phyloP scores from a whole-genome alignment of 2,329 filamentous ascomycete genomes.

The Emmonsiellopsis sp. region DNA sequence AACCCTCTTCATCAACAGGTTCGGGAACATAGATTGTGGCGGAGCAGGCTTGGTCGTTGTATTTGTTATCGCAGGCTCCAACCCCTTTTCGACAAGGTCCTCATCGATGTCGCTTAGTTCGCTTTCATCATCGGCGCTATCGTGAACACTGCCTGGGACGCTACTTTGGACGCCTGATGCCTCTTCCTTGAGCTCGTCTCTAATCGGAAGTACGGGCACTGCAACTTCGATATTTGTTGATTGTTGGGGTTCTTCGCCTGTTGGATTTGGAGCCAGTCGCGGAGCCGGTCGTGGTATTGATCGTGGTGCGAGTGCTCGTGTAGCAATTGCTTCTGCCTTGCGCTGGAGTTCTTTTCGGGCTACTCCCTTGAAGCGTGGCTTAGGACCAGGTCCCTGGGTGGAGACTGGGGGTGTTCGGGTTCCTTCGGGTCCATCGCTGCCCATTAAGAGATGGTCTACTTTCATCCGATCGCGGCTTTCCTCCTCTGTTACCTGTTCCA shows the following conservation, averaged over 20 bases:
- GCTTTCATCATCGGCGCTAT: slow-evolving; percentile 60
- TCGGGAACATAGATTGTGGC: slow-evolving; percentile 6
- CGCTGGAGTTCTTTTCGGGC: slow-evolving; percentile 50
- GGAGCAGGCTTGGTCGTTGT: neutral
- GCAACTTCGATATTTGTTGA: slow-evolving; percentile 1
- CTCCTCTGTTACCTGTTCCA: slow-evolving; percentile 33
- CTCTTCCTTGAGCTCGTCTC: slow-evolving; percentile 38
- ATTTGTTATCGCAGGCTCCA: neutral
- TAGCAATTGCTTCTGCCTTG: slow-evolving; percentile 48
- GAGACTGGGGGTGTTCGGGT: slow-evolving; percentile 6
- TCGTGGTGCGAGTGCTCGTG: slow-evolving; percentile 20
- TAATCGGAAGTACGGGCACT: slow-evolving; percentile 24
- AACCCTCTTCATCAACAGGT: slow-evolving; percentile 6
- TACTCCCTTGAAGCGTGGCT: slow-evolving; percentile 46
- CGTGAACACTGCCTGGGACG: slow-evolving; percentile 51
- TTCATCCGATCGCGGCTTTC: slow-evolving; percentile 40
- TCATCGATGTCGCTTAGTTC: slow-evolving; percentile 57
- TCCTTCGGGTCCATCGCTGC: slow-evolving; percentile 18
- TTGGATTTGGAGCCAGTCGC: neutral
- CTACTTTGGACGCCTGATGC: slow-evolving; percentile 37
- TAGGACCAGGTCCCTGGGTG: slow-evolving; percentile 14
- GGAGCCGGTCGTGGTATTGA: slow-evolving; percentile 5
- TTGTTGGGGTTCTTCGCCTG: slow-evolving; percentile 5
- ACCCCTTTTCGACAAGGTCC: slow-evolving; percentile 22
- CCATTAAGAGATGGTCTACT: slow-evolving; percentile 37